A percentile compares a stretch with the other conserved stretches of the same genome.
Evolutionary conservation across 2,329 filamentous ascomycete genomes (phyloP).

Genomic region (Beauveria brongniartii): DNA sequence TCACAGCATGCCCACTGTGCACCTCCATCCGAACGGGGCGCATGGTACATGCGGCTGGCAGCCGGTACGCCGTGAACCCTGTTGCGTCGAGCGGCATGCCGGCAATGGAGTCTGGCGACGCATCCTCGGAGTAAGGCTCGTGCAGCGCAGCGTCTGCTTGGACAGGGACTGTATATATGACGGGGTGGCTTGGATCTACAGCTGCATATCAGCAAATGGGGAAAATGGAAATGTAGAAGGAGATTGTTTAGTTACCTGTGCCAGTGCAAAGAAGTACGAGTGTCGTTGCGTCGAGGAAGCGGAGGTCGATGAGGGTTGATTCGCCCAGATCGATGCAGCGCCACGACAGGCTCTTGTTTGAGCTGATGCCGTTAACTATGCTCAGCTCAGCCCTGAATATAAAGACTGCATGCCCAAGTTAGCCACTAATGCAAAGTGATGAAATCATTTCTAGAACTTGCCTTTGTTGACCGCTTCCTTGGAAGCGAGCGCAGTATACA

Average conservation of each 20-base stretch:
- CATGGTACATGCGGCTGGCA: slow-evolving; percentile 21
- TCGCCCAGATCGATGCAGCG: slow-evolving; percentile 34
- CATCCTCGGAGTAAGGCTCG: slow-evolving; percentile 24
- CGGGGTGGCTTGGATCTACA: slow-evolving; percentile 18
- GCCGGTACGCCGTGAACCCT: slow-evolving; percentile 16
- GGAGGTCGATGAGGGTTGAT: slow-evolving; percentile 49
- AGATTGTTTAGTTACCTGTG: slow-evolving; percentile 23
- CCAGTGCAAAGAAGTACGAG: slow-evolving; percentile 51
- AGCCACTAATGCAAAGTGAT: slow-evolving; percentile 23
- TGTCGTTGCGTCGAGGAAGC: slow-evolving; percentile 56
- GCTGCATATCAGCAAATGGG: not conserved
- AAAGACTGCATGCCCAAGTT: slow-evolving; percentile 36
- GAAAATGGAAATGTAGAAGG: not conserved
- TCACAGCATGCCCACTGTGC: slow-evolving; percentile 32
- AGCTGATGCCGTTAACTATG: slow-evolving; percentile 53
- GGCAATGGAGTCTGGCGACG: slow-evolving; percentile 7
- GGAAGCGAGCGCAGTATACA: slow-evolving; percentile 35
- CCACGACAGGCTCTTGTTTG: slow-evolving; percentile 28
- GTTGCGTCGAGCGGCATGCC: slow-evolving; percentile 12
- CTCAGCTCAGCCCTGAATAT: slow-evolving; percentile 46
- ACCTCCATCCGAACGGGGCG: slow-evolving; percentile 45
- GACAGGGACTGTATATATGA: slow-evolving; percentile 29
- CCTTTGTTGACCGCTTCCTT: slow-evolving; percentile 29
- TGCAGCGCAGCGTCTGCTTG: slow-evolving; percentile 29
- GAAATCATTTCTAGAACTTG: slow-evolving; percentile 34